These are phyloP conservation scores for Striga hermonthica DNA, from an alignment of 305 asterid species.

Conservation along the genomic window DNA sequence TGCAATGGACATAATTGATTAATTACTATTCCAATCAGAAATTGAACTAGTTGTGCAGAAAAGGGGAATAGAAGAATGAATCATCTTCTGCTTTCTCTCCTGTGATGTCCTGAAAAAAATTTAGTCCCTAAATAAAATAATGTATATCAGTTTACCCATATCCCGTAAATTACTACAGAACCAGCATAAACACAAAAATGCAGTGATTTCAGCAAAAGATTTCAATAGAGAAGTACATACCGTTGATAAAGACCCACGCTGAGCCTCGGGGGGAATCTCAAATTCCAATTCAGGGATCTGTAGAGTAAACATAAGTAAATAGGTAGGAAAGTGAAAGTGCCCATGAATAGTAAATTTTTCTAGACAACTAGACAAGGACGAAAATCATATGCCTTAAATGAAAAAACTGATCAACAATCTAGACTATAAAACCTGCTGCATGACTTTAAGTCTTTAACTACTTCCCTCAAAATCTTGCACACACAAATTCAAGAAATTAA, in stretches of 20 bases:
- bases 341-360: background rate
- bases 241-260: conserved; percentile 91
- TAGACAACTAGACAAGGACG: conserved; percentile 1
- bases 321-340: background rate
- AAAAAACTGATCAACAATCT: background rate
- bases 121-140: conserved; percentile 7
- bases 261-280: conserved; percentile 97
- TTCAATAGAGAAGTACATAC: conserved; percentile 39
- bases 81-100: conserved; percentile 2
- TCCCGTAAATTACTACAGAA: background rate
- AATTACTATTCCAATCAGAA: background rate
- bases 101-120: background rate
- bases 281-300: conserved; percentile 94
- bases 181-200: background rate
- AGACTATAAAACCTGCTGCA: background rate
- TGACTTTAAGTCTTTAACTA: background rate
- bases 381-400: background rate
- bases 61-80: conserved; percentile 6
- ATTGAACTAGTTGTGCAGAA: background rate
- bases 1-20: too few species aligned
- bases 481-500: background rate
- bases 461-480: conserved; percentile 6
- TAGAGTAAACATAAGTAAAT: conserved; percentile 30
- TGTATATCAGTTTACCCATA: conserved; percentile 10
- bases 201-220: background rate